A percentile compares a stretch with the other conserved stretches of the same genome.
Conservation (phyloP, 2,329 filamentous ascomycete genomes). For the Colletotrichum sp. region DNA sequence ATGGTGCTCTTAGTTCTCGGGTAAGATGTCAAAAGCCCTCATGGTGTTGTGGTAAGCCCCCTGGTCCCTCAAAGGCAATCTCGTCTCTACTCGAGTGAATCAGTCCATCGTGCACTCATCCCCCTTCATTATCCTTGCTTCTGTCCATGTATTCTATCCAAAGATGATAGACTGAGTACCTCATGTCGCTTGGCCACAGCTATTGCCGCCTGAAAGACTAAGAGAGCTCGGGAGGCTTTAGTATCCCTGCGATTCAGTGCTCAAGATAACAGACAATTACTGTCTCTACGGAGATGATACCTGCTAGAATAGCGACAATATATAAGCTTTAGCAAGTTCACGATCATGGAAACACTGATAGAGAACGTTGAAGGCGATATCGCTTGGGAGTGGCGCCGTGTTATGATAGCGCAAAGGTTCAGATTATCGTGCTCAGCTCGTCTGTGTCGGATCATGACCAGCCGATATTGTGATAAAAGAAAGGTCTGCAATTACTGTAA, state of each 20-base stretch:
- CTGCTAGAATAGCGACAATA: not conserved
- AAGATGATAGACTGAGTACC: not conserved
- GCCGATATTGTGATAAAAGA: too few species aligned
- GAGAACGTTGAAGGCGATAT: too few species aligned
- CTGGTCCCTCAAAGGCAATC: rapidly evolving
- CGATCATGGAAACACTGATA: not conserved
- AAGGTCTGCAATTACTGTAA: too few species aligned
- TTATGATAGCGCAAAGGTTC: rapidly evolving
- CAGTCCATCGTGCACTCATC: not conserved
- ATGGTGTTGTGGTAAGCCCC: too few species aligned
- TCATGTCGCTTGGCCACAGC: not conserved
- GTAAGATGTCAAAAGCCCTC: rapidly evolving
- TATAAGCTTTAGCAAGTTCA: rapidly evolving
- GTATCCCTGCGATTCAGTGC: too few species aligned
- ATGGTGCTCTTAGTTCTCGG: rapidly evolving
- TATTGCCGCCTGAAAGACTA: not conserved
- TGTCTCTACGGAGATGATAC: not conserved
- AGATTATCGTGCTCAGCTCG: not conserved
- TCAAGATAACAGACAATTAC: too few species aligned
- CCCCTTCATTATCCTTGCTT: not conserved
- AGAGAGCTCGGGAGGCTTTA: not conserved
- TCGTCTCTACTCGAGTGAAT: not conserved
- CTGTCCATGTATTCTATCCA: not conserved
- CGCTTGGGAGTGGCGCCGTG: too few species aligned
- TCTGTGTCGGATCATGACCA: not conserved